Evolutionary conservation across 345 rosid species (phyloP), one percentile per base, ranked within the genome.

Genomic region (Salix dunnii): DNA sequence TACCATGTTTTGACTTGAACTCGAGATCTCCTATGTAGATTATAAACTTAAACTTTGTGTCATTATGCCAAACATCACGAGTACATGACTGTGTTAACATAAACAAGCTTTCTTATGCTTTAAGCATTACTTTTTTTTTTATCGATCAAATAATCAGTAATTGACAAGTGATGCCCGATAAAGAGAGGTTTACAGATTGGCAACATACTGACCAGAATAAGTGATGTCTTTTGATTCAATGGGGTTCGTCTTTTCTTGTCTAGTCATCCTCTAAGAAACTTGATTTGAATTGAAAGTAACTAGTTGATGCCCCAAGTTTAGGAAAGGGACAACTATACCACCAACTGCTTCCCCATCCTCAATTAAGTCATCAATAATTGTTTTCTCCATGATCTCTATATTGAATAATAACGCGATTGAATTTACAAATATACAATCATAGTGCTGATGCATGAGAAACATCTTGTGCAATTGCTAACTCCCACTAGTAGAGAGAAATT

Each of bases 101-200:
- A 60, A 51, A 16, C 16, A 28, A 66, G 16, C 4, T 73, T 73
- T 60, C 81, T 73, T 78, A 68, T 67, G 51, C 68, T 73, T 73
- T 78, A 78, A 78, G 81, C 63, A 78, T 73, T 17, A 20, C 20
- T 74, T 78, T 78, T 48, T 20, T 38, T 3, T 16, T 68, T n/a
- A 6, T 2, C 33, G 1, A 23, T 11, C 13, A 69, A 43, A 28
- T 46, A 7, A 27, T 40, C 23, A 43, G 36, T 72, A n/a, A 28
- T 40, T 40, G 18, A 27, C 40, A 33, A 62, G 30, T 31, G 48
- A 67, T 51, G n/a, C 23, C 2, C 31, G 65, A 64, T 28, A 64
- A 17, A 64, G 21, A 31, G 35, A 74, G 76, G 28, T 40, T 63
- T 6, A 23, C 7, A 28, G 7, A 74, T 49, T 46, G 64, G 9